Base-by-base conservation (phyloP, 306 rosid genomes). In the Pueraria montana region DNA sequence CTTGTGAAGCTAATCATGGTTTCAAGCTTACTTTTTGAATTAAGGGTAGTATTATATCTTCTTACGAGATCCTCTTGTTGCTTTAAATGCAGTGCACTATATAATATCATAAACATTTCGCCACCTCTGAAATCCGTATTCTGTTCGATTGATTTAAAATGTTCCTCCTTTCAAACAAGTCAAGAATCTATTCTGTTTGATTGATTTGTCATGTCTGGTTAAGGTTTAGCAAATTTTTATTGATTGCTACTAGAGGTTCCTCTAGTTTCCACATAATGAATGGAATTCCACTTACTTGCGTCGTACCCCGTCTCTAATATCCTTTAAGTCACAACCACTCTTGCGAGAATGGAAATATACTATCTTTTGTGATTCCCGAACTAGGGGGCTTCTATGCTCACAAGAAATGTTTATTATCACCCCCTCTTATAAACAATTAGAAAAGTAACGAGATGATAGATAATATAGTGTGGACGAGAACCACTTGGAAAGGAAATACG, bases 281-380 rank as follows among this genome's bases (percentile, higher is more conserved):
- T 63, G 17, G 30, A 38, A 66, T 66, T 66, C 9, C 50, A n/a
- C 8, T 36, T 38, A 30, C 50, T 38, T 64, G 71, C 46, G 16
- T 1, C 11, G 1, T 61, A 24, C 67, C 38, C 67, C 0, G 68
- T 62, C 42, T 63, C 42, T 63, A 14, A 63, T 27, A 63, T 63
- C 20, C 69, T 30, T 63, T 27, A 63, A 63, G 43, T 64, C 46
- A 0, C 46, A 32, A 64, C 71, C 71, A 64, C 71, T 64, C 45
- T 32, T 7, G 24, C 13, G 12, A 16, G 5, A 65, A 34, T 65
- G 71, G 24, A 65, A 30, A 63, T 8, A 30, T 63, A 24, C 3
- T 11, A 24, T 24, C 4, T 59, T 59, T 1, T 4, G 32, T 23
- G 65, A 23, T 58, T 21, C 65, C 3, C 34, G 16, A 3, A 58